Percentiles rank a stretch among this genome's conserved stretches.
These are phyloP conservation scores for Adansonia rubrostipa DNA, from an alignment of 441 rosid species.

Conservation along the genomic window DNA sequence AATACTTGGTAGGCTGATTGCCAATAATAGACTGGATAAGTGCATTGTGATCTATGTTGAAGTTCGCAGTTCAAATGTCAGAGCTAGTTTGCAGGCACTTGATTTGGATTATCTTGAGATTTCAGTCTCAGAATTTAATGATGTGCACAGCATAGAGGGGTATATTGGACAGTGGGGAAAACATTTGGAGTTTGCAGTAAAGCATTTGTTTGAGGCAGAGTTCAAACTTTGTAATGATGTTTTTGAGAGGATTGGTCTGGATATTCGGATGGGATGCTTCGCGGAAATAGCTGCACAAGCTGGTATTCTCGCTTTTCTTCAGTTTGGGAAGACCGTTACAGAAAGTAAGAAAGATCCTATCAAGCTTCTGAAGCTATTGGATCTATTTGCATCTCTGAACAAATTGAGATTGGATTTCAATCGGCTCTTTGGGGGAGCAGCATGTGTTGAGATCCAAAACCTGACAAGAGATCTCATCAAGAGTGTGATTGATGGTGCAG, in stretches of 20 bases:
- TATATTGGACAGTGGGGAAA: conserved; percentile 85
- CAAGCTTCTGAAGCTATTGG: conserved; percentile 86
- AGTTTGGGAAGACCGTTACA: conserved; percentile 90
- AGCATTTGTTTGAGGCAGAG: conserved; percentile 94
- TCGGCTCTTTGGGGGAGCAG: conserved; percentile 89
- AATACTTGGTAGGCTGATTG: conserved; percentile 78
- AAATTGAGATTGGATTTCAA: conserved; percentile 87
- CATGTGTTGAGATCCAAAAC: conserved; percentile 89
- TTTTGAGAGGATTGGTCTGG: conserved; percentile 79
- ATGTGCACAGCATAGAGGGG: conserved; percentile 67
- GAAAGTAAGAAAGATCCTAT: conserved; percentile 91
- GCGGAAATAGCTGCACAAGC: conserved; percentile 94
- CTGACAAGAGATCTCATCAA: conserved; percentile 90
- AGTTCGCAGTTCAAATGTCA: conserved; percentile 81
- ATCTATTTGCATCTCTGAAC: conserved; percentile 82
- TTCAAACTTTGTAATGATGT: conserved; percentile 89
- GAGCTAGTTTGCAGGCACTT: conserved; percentile 90
- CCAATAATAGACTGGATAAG: conserved; percentile 76
- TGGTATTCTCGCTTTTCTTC: conserved; percentile 88
- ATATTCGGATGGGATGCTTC: conserved; percentile 94
- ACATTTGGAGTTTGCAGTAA: conserved; percentile 96
- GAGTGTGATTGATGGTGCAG: conserved; percentile 82
- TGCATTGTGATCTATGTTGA: conserved; percentile 81
- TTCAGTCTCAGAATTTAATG: conserved; percentile 78
- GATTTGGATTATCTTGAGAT: conserved; percentile 90